Evolutionary conservation across 257 asterid genomes (phyloP), one percentile per base, ranked within the genome.

Genomic region (Solanum chiquidenum): DNA sequence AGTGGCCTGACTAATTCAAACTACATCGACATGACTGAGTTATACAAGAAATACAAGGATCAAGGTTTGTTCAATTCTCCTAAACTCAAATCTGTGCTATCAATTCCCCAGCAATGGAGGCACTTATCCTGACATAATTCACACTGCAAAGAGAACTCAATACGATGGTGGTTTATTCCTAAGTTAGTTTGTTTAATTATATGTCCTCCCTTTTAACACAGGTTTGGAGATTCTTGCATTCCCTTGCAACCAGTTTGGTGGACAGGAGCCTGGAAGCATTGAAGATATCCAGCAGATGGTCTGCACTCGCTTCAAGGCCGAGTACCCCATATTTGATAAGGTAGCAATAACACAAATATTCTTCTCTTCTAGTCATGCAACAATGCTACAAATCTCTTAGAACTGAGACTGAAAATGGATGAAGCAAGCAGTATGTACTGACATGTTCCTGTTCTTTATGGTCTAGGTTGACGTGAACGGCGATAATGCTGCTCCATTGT

Each of bases 221-320:
- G 99, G 98, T 27, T 87, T 96, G 93, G 98, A 96, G 95, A 96
- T 96, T 84, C 92, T 95, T 60, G 99, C 99, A 83, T 96, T 96
- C 87, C 99, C 99, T 11, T 95, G 99, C 95, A 96, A 96, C 89
- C 99, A 96, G 91, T 96, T 96, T 89, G 96, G 94, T 23, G 93
- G 97, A 12, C 98, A 96, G 86, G 98, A 96, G 91, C 99, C 99
- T 86, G 98, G 99, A 85, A 93, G 89, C 89, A 93, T 90, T 76
- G 98, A 94, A 95, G 98, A 95, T 80, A 94, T 95, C 86, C 94
- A 91, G 77, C 90, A 94, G 42, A 94, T 94, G 72, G 98, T 90
- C 40, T 96, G 99, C 91, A 94, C 99, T 89, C 98, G 96, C 87
- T 96, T 96, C 69, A 95, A 96, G 94, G 99, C 99, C 0, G 98